Percentiles rank a stretch among this genome's conserved stretches.
Evolutionary conservation across 2,329 filamentous ascomycete genomes (phyloP).

Genomic region (Botrytis tulipae): DNA sequence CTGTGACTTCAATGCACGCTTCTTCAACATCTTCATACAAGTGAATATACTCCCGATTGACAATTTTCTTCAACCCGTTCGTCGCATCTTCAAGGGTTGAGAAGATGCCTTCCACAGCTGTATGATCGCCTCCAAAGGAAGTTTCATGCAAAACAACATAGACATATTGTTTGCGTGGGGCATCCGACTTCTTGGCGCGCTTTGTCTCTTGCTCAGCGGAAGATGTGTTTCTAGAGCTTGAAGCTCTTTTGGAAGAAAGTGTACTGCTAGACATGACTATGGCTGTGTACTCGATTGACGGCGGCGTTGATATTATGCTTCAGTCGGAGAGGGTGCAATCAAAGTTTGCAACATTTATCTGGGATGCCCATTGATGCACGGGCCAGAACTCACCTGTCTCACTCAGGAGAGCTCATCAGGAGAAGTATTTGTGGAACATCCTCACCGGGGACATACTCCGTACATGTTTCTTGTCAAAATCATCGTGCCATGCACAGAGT

Average conservation of each 20-base stretch:
- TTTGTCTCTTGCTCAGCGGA: background rate
- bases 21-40: background rate
- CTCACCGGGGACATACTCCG: background rate
- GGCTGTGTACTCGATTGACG: background rate
- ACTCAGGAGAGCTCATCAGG: background rate
- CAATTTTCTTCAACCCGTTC: background rate
- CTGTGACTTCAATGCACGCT: background rate
- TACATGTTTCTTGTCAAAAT: background rate
- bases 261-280: background rate
- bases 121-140: background rate
- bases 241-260: background rate
- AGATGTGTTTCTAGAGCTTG: background rate
- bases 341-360: background rate
- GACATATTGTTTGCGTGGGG: background rate
- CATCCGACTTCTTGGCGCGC: background rate
- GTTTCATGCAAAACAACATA: background rate
- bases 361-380: background rate
- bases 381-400: background rate
- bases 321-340: background rate
- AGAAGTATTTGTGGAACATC: background rate
- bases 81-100: conserved; percentile 3
- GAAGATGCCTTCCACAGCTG: background rate
- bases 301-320: background rate
- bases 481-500: background rate
- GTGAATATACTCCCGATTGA: background rate